phyloP scores from a whole-genome alignment of 768 basidiomycete species.

The Panaeolus cyanescens region DNA sequence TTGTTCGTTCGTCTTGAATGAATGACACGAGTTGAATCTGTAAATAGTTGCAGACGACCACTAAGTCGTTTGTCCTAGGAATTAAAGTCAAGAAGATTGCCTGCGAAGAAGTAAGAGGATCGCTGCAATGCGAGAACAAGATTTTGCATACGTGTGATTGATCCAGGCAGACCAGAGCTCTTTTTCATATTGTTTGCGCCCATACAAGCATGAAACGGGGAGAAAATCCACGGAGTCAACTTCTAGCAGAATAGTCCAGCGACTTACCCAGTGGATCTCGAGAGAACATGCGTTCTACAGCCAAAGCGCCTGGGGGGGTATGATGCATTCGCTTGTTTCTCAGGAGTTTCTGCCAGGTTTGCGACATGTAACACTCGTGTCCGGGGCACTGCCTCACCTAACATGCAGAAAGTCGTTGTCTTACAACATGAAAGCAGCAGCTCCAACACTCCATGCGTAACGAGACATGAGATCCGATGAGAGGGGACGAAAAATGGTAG shows the following conservation, averaged over 20 bases:
- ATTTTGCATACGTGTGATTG: not conserved
- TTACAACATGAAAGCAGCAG: not conserved
- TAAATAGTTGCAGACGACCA: not conserved
- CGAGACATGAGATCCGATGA: not conserved
- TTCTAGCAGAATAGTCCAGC: not conserved
- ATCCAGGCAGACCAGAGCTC: not conserved
- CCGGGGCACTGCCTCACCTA: not conserved
- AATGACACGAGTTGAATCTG: not conserved
- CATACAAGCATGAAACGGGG: not conserved
- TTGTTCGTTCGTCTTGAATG: not conserved
- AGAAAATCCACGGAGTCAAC: not conserved
- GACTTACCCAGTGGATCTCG: not conserved
- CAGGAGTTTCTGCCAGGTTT: not conserved
- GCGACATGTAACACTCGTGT: slow-evolving; percentile 2
- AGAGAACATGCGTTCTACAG: not conserved
- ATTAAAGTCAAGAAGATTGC: not conserved
- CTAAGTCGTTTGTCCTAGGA: not conserved
- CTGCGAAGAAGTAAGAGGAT: not conserved
- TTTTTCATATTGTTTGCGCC: not conserved
- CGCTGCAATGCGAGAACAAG: not conserved
- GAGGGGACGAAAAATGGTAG: not conserved
- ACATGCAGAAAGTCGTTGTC: not conserved
- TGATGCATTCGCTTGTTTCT: not conserved
- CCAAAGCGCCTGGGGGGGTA: not conserved
- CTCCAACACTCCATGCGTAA: not conserved